phyloP scores from a whole-genome alignment of 2,329 filamentous ascomycete genomes.

The Pseudofabraea citricarpa region DNA sequence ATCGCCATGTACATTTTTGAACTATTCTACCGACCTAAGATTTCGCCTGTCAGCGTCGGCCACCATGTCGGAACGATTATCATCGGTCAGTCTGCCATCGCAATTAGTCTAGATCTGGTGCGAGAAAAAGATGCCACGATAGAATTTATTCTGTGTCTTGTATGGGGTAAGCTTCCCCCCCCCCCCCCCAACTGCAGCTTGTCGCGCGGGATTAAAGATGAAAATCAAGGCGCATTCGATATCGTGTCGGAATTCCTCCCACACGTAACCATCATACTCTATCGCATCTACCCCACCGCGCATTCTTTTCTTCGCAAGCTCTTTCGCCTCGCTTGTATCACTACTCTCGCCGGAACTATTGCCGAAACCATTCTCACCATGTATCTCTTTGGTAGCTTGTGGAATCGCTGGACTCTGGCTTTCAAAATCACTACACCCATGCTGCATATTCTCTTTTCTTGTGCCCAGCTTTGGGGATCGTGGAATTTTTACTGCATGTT shows the following conservation, averaged over 20 bases:
- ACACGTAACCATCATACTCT: constrained; percentile 39
- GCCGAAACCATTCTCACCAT: constrained; percentile 38
- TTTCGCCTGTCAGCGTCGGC: constrained; percentile 35
- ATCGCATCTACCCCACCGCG: constrained; percentile 33
- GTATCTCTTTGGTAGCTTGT: constrained; percentile 37
- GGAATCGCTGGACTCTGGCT: constrained; percentile 35
- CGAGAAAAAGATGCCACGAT: constrained; percentile 23
- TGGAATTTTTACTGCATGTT: constrained; percentile 37
- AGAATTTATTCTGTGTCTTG: constrained; percentile 24
- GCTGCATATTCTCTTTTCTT: constrained; percentile 35
- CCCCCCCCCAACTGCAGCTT: too few species aligned
- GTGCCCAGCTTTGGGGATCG: constrained; percentile 37
- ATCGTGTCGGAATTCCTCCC: constrained; percentile 41
- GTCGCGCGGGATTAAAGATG: too few species aligned
- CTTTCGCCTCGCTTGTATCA: constrained; percentile 31
- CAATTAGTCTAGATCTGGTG: constrained; percentile 27
- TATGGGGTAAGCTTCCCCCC: constrained; percentile 27
- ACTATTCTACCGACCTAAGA: constrained; percentile 34
- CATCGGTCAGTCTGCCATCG: constrained; percentile 36
- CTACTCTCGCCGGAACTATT: constrained; percentile 33
- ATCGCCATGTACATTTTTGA: constrained; percentile 43
- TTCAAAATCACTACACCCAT: constrained; percentile 39
- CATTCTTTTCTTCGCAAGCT: constrained; percentile 34
- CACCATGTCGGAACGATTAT: constrained; percentile 33
- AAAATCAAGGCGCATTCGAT: constrained; percentile 40